Base-by-base conservation (phyloP, 2,329 filamentous ascomycete genomes). In the Fusarium ramigenum region DNA sequence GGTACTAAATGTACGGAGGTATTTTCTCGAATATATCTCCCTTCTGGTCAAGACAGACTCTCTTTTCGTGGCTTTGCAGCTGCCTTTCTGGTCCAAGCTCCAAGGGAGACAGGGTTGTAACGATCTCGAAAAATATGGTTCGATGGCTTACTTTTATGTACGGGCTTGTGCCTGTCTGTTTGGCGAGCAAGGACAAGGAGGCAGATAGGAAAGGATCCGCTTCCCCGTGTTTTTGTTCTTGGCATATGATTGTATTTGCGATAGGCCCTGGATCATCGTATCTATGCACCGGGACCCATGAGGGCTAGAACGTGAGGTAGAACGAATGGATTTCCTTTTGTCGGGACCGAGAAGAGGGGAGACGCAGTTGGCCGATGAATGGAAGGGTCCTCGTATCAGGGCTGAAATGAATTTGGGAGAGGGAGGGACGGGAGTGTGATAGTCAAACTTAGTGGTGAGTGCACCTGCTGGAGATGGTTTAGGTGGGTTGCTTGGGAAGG, bases 381-480 rank as follows among this genome's bases (percentile, higher is more conserved):
- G 42, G 42, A 36, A 58, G 57, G 30, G 18, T 40, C 28, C 32
- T 52, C 44, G 39, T 50, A 52, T 39, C 43, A 52, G 60, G 65
- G 66, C 65, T 69, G 52, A 64, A 64, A 34, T 50, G 14, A 36
- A 50, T 25, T 25, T 23, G 56, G 12, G 19, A 50, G 19, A 28
- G 40, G 66, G 66, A 65, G 62, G 54, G 47, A 66, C 66, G 67
- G 63, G 70, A 68, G 62, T 66, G 67, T 60, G 66, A 53, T 66
- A 32, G 54, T 49, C 40, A 74, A 71, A 61, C 62, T 74, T 54
- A 58, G 50, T 69, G 40, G 39, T 62, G 42, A 72, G 52, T 69
- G 59, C 70, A 73, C 71, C 70, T 72, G 47, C 71, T 74, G 34
- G 49, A 74, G 62, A 64, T 59, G 70, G 70, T 70, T 58, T 73